These are phyloP conservation scores for Ambrosia hybrid DNA, from an alignment of 140 eudicot genomes.

Conservation along the genomic window DNA sequence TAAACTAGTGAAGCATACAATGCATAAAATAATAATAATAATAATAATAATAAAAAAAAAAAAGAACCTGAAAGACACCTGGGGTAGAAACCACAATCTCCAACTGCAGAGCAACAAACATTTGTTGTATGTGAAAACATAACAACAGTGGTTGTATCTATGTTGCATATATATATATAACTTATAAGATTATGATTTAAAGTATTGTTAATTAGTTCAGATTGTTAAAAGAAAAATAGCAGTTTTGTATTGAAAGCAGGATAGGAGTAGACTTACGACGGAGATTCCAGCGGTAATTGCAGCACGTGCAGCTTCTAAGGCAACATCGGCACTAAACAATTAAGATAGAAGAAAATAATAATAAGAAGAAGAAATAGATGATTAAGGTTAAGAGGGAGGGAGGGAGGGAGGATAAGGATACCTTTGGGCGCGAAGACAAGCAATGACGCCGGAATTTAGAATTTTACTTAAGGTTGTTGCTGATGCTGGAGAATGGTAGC, in stretches of 20 bases:
- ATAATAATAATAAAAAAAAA: background rate
- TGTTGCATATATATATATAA: too few species aligned
- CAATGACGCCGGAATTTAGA: conserved; percentile 55
- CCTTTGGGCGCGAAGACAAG: conserved; percentile 87
- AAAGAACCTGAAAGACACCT: conserved; percentile 84
- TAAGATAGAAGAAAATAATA: background rate
- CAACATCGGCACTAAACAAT: conserved; percentile 65
- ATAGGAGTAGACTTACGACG: conserved; percentile 43
- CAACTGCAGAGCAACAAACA: conserved; percentile 49
- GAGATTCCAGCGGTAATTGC: conserved; percentile 75
- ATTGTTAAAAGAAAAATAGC: too few species aligned
- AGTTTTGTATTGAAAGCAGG: too few species aligned
- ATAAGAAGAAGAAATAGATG: conserved; percentile 1
- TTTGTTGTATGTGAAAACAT: conserved; percentile 16
- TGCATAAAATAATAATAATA: background rate
- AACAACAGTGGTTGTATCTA: background rate
- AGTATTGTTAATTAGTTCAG: background rate
- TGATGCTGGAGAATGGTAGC: conserved; percentile 19
- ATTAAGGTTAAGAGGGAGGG: background rate
- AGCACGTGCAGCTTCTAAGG: conserved; percentile 87
- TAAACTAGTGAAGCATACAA: background rate
- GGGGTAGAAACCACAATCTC: conserved; percentile 86
- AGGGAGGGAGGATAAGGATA: background rate
- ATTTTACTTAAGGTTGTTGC: conserved; percentile 41
- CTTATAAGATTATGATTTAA: background rate